Percentiles rank a stretch among this genome's conserved stretches.
Evolutionary conservation across 176 grass and related monocot genomes (phyloP).

Genomic region (Canna indica): DNA sequence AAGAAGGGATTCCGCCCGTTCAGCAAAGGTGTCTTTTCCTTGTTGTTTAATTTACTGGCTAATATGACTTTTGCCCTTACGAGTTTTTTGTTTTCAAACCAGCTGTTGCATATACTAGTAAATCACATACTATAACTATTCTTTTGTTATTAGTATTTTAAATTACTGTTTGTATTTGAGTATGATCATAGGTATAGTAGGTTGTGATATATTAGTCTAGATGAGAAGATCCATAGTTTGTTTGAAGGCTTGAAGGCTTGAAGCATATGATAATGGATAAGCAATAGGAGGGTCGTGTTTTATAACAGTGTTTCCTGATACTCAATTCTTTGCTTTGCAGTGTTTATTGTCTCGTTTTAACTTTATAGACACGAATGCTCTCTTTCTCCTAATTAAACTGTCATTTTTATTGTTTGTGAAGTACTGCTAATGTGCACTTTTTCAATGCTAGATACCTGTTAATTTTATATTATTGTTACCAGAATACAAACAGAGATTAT

Average conservation of each 20-base stretch:
- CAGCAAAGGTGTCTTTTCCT: background rate
- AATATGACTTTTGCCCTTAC: background rate
- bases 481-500: background rate
- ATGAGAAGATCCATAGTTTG: background rate
- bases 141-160: too few relatives aligned
- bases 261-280: background rate
- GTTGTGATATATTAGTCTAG: background rate
- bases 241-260: too few relatives aligned
- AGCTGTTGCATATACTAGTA: too few relatives aligned
- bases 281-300: background rate
- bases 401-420: background rate
- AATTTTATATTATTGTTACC: too few relatives aligned
- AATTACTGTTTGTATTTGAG: too few relatives aligned
- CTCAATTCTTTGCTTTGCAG: background rate
- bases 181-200: too few relatives aligned
- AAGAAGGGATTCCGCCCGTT: slow-evolving; percentile 14
- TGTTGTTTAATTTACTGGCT: background rate
- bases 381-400: background rate
- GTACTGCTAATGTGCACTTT: background rate
- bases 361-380: background rate
- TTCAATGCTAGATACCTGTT: too few relatives aligned
- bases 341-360: background rate
- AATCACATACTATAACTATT: too few relatives aligned
- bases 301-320: background rate
- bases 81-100: background rate